Percentiles rank a stretch among this genome's conserved stretches.
Conservation (phyloP, 1,284 basidiomycete genomes). For the Ustilago nuda region DNA sequence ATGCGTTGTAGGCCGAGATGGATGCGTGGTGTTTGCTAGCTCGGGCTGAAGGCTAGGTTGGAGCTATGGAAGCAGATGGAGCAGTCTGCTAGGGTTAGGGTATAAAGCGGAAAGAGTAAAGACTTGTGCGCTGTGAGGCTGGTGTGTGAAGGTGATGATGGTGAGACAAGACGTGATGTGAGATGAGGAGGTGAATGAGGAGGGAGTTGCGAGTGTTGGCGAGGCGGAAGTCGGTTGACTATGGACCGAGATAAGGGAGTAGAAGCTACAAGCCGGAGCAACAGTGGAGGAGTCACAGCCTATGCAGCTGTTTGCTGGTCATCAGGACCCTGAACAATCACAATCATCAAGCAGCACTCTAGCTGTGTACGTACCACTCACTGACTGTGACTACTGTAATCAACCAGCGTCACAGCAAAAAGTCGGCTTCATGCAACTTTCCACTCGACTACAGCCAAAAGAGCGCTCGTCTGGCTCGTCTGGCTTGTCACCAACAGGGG, state of each 20-base stretch:
- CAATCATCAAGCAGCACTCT: conserved; percentile 16
- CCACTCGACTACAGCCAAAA: conserved; percentile 4
- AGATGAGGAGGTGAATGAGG: background rate
- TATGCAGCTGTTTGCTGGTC: conserved; percentile 11
- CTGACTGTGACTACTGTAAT: background rate
- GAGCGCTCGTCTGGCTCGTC: conserved; percentile 7
- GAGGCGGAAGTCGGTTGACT: conserved; percentile 24
- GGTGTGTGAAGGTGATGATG: background rate
- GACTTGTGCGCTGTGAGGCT: background rate
- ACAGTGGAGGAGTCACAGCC: conserved; percentile 41
- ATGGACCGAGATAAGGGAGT: conserved; percentile 34
- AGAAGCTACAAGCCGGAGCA: background rate
- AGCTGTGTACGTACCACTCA: background rate
- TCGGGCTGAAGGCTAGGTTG: background rate
- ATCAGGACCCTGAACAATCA: conserved; percentile 29
- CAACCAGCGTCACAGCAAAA: conserved; percentile 7
- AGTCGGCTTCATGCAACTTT: conserved; percentile 11
- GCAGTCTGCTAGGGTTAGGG: background rate
- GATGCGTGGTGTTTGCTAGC: conserved; percentile 1
- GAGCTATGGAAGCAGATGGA: conserved; percentile 1
- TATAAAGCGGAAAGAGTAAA: background rate
- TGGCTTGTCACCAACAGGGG: conserved; percentile 11
- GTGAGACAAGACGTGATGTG: background rate
- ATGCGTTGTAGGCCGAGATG: background rate
- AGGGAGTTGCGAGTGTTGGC: background rate